A percentile compares a stretch with the other conserved stretches of the same genome.
These are phyloP conservation scores for Boletus semigastroideus DNA, from an alignment of 1,284 basidiomycete species.

Conservation along the genomic window DNA sequence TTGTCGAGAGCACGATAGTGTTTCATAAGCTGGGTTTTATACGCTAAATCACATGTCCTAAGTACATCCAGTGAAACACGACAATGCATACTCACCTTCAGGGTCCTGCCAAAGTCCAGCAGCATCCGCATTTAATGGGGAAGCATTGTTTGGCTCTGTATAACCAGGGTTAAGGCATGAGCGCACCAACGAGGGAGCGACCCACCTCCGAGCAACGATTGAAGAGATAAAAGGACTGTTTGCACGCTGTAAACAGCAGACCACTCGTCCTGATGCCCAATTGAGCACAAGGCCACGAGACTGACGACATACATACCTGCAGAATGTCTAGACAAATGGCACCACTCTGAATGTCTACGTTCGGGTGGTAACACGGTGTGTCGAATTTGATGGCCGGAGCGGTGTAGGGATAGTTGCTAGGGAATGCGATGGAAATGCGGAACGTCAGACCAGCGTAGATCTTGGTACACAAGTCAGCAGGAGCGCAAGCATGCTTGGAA, in stretches of 20 bases:
- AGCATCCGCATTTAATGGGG: slow-evolving; percentile 81
- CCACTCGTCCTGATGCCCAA: slow-evolving; percentile 73
- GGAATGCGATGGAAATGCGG: slow-evolving; percentile 79
- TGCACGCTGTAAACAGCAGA: slow-evolving; percentile 88
- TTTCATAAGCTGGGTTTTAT: slow-evolving; percentile 70
- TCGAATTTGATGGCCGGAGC: slow-evolving; percentile 80
- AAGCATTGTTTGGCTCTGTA: slow-evolving; percentile 84
- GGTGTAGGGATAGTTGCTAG: slow-evolving; percentile 81
- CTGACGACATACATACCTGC: slow-evolving; percentile 47
- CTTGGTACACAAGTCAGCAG: slow-evolving; percentile 37
- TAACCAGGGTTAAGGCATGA: not conserved
- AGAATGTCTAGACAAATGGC: slow-evolving; percentile 85
- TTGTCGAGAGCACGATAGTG: slow-evolving; percentile 65
- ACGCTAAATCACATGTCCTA: slow-evolving; percentile 44
- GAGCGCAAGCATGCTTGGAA: not conserved
- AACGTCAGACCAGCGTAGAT: slow-evolving; percentile 76
- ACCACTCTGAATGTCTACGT: slow-evolving; percentile 77
- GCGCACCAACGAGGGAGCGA: not conserved
- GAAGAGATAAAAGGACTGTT: slow-evolving; percentile 82
- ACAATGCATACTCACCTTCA: slow-evolving; percentile 46
- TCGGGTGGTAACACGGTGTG: slow-evolving; percentile 83
- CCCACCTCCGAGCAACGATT: slow-evolving; percentile 80
- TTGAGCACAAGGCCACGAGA: slow-evolving; percentile 14
- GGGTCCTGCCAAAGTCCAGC: slow-evolving; percentile 73
- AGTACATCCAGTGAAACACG: not conserved